A percentile compares a stretch with the other conserved stretches of the same genome.
Evolutionary conservation across 169 alveolate species (phyloP).

Genomic region (Perkinsus marinus): DNA sequence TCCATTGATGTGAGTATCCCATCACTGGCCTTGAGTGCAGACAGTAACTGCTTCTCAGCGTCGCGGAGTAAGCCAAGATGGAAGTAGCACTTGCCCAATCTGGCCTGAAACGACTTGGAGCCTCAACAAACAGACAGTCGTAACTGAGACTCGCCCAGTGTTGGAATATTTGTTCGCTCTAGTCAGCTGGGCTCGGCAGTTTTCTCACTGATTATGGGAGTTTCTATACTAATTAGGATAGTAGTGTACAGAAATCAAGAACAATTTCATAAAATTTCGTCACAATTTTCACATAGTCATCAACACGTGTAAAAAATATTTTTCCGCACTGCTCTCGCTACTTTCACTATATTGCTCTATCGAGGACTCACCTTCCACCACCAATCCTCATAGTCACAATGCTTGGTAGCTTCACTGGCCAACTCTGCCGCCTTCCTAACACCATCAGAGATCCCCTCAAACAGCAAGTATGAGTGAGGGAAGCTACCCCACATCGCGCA

Average conservation of each 20-base stretch:
- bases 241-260: too few relatives aligned
- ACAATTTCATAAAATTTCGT: too few relatives aligned
- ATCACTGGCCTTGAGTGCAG: conserved; percentile 41
- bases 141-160: too few relatives aligned
- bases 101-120: conserved; percentile 10
- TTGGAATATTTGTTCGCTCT: too few relatives aligned
- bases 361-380: conserved; percentile 54
- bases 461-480: neutral
- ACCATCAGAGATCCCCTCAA: neutral
- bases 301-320: too few relatives aligned
- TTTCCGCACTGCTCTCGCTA: neutral
- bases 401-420: conserved; percentile 58
- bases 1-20: conserved; percentile 42
- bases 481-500: neutral
- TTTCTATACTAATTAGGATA: too few relatives aligned
- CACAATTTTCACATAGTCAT: too few relatives aligned
- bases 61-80: conserved; percentile 62
- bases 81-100: conserved; percentile 65
- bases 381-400: conserved; percentile 56
- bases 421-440: conserved; percentile 55
- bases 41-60: conserved; percentile 55
- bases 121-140: too few relatives aligned
- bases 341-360: neutral
- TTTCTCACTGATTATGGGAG: too few relatives aligned
- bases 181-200: too few relatives aligned